A percentile compares a stretch with the other conserved stretches of the same genome.
Evolutionary conservation across 805 yeast species (phyloP).

Genomic region (Clavispora phyllophila): DNA sequence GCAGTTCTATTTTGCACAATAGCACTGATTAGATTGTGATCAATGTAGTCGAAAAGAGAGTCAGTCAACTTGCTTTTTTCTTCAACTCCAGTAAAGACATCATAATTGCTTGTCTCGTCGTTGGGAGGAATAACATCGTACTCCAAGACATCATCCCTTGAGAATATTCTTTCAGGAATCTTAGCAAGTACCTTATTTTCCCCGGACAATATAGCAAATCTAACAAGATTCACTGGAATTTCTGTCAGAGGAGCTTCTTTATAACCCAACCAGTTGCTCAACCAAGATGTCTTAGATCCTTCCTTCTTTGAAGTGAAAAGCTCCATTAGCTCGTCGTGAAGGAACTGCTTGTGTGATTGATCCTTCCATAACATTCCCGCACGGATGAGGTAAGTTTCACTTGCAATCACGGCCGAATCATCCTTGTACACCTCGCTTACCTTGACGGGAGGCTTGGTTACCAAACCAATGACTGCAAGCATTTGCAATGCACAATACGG

Average conservation of each 20-base stretch:
- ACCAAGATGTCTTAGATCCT: slow-evolving; percentile 5
- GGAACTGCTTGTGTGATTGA: slow-evolving; percentile 40
- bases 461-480: slow-evolving; percentile 43
- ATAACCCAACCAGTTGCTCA: slow-evolving; percentile 9
- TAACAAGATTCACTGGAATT: slow-evolving; percentile 58
- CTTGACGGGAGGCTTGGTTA: slow-evolving; percentile 2
- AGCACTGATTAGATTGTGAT: slow-evolving; percentile 42
- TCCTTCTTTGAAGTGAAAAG: slow-evolving; percentile 10
- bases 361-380: slow-evolving; percentile 54
- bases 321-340: slow-evolving; percentile 36
- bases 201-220: slow-evolving; percentile 67
- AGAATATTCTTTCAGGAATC: slow-evolving; percentile 60
- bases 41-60: slow-evolving; percentile 38
- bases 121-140: slow-evolving; percentile 70
- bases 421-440: slow-evolving; percentile 13
- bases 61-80: slow-evolving; percentile 19
- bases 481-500: slow-evolving; percentile 54
- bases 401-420: slow-evolving; percentile 33
- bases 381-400: slow-evolving; percentile 57
- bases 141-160: slow-evolving; percentile 56
- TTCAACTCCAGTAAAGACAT: slow-evolving; percentile 28
- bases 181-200: slow-evolving; percentile 69
- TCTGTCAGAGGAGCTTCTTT: slow-evolving; percentile 10
- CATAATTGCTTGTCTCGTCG: slow-evolving; percentile 29
- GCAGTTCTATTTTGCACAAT: slow-evolving; percentile 34